Evolutionary conservation across 805 yeast genomes (phyloP), one percentile per base, ranked within the genome.

Genomic region (Wickerhamomyces ciferrii): DNA sequence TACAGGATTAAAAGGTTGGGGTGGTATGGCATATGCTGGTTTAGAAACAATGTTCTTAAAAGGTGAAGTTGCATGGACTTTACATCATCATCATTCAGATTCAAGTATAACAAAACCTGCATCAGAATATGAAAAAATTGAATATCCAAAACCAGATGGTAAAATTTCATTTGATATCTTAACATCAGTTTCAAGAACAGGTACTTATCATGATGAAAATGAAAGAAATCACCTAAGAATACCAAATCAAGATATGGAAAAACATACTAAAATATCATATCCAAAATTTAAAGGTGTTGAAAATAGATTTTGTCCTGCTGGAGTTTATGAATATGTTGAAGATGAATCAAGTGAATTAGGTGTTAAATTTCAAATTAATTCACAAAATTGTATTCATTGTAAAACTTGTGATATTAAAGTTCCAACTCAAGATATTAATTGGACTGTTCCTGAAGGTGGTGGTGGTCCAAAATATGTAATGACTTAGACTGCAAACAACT

Each of bases 391-490:
- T 72, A 91, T 94, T 54, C 99, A 94, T 67, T 94, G 99, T 72
- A 94, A 94, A 68, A 92, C 98, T 2, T 92, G 99, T 72, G 99
- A 94, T 67, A 94, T 94, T 65, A 94, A 94, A 68, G 95, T 85
- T 10, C 99, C 99, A 8, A 75, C 88, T 1, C 97, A 92, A 68
- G 97, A 91, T 61, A 94, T 94, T 51, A 76, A 79, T 61, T 94
- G 99, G 99, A 79, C 83, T 13, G 96, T 89, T n/a, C 99, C 99
- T 8, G 98, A 94, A 71, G 98, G 99, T 50, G 97, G 98, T 27
- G 99, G 87, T 65, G 99, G 99, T 14, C 99, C 99, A 47, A 94
- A 94, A 66, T 94, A 94, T 65, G 83, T 84, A 64, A 79, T 88
- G 83, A 84, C 96, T 7, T 84, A 44, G 34, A 34, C 21, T 4